Conservation (phyloP, 2,329 filamentous ascomycete species). For the Phaeosphaeria sp. region DNA sequence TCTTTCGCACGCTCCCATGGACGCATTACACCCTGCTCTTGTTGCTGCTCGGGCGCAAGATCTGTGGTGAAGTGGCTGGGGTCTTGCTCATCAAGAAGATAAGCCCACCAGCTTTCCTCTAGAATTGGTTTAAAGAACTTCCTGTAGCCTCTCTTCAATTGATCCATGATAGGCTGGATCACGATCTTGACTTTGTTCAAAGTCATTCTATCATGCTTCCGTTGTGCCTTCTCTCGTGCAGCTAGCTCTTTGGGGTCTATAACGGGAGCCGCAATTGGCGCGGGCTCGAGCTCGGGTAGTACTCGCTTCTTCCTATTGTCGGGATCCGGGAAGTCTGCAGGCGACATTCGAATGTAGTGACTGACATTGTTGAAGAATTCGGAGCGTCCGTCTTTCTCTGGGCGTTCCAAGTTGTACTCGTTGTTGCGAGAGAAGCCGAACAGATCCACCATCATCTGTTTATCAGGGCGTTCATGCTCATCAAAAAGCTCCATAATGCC, state of each 20-base stretch:
- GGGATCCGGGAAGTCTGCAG: constrained; percentile 85
- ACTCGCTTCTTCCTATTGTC: constrained; percentile 85
- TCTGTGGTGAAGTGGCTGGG: constrained; percentile 69
- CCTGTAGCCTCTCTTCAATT: constrained; percentile 88
- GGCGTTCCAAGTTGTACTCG: constrained; percentile 71
- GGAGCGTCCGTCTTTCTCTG: constrained; percentile 69
- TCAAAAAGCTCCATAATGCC: constrained; percentile 78
- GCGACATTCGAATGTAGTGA: constrained; percentile 77
- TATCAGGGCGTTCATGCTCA: constrained; percentile 63
- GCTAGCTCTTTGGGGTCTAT: constrained; percentile 68
- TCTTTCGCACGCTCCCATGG: constrained; percentile 84
- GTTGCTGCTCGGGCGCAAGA: constrained; percentile 60
- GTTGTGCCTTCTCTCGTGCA: constrained; percentile 79
- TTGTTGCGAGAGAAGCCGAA: constrained; percentile 88
- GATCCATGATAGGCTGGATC: constrained; percentile 95
- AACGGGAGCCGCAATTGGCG: constrained; percentile 62
- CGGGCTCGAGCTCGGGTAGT: constrained; percentile 76
- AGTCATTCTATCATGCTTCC: constrained; percentile 80
- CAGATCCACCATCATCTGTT: constrained; percentile 72
- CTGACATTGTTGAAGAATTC: constrained; percentile 82
- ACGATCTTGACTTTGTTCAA: constrained; percentile 87
- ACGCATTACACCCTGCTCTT: constrained; percentile 64
- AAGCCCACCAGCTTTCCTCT: constrained; percentile 74
- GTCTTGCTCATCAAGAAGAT: constrained; percentile 84
- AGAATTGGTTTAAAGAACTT: constrained; percentile 83